Conservation (phyloP, 140 eudicot species). For the Flaveria floridana region DNA sequence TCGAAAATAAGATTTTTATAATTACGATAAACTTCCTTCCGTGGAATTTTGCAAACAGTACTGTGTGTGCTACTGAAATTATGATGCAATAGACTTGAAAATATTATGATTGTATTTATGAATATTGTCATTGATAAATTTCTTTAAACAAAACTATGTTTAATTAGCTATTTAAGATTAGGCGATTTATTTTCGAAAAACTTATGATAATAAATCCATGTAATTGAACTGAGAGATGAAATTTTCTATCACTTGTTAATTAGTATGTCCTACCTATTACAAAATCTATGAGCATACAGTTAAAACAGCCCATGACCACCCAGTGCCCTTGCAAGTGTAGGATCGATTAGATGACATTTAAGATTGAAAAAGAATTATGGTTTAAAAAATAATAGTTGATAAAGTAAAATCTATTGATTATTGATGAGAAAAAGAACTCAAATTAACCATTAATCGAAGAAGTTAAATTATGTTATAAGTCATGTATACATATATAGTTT, state of each 20-base stretch:
- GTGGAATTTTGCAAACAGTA: neutral
- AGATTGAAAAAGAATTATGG: too few relatives aligned
- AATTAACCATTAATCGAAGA: neutral
- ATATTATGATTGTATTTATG: neutral
- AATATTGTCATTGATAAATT: neutral
- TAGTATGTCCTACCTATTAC: neutral
- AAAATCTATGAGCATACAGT: neutral
- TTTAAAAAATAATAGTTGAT: too few relatives aligned
- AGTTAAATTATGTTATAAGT: neutral
- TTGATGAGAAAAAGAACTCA: neutral
- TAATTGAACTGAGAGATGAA: neutral
- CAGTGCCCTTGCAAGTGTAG: too few relatives aligned
- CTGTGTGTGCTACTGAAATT: neutral
- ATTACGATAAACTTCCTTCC: neutral
- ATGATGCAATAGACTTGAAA: neutral
- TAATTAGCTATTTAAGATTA: neutral
- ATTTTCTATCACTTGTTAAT: neutral
- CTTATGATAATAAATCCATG: neutral
- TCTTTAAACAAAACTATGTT: constrained; percentile 8
- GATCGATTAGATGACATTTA: too few relatives aligned
- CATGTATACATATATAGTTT: neutral
- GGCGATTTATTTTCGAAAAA: neutral
- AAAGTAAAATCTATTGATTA: too few relatives aligned
- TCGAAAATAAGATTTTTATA: neutral
- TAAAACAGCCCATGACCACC: too few relatives aligned